Evolutionary conservation across 139 green algal species (phyloP), one percentile per base, ranked within the genome.

Genomic region (Limnomonas spitsbergensis): DNA sequence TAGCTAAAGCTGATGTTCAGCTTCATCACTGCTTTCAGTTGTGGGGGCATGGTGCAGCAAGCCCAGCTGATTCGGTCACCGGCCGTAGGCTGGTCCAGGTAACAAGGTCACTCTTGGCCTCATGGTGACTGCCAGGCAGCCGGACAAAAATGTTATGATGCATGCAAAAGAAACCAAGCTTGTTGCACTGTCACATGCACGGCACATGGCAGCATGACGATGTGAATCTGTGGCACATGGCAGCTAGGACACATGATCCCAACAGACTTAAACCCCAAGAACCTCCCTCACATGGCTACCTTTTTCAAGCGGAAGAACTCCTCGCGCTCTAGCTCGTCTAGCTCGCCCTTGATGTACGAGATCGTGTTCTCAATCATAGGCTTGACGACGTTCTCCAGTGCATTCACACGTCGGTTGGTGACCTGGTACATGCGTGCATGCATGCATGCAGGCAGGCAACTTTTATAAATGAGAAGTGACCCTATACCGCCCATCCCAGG

Each of bases 311-410:
- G 84, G 89, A 99, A 99, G 78, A 99, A 99, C 85, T 99, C 96
- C 88, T 99, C 96, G 29, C 96, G 88, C 91, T 99, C 96, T 76
- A 99, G 86, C 90, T 99, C 96, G 77, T 99, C 96, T 52, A 99
- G 91, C 88, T 99, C 96, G 9, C 93, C 91, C 91, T 98, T 98
- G 87, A 99, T 99, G 91, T 99, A 99, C 0, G 84, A 81, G 69
- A 99, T 98, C 3, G 96, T 99, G 92, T 99, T 99, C 76, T 98
- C 94, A 32, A 99, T 87, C 71, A 85, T 89, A 31, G 96, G 96
- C 82, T 93, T 95, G 1, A 99, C 96, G 24, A 99, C 95, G 78
- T 99, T 98, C 88, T 99, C 96, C 69, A 99, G 89, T 40, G 96
- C 96, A 80, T 99, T 99, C 2, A 99, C 96, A 39, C 96, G 90